A percentile compares a stretch with the other conserved stretches of the same genome.
Evolutionary conservation across 1,284 basidiomycete genomes (phyloP).

Genomic region (Malassezia pachydermatis): DNA sequence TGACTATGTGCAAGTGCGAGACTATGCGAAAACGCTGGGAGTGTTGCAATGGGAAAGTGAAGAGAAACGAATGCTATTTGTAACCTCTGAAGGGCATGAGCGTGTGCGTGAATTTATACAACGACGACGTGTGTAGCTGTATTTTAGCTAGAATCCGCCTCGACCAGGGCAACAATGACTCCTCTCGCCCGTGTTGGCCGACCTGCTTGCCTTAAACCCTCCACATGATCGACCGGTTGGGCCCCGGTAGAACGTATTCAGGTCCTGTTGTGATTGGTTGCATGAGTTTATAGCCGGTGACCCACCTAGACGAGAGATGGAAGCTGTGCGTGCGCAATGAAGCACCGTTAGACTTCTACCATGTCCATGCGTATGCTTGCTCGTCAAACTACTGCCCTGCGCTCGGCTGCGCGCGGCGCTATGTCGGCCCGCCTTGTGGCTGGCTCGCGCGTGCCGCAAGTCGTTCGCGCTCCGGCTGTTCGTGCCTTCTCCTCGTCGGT

Average conservation of each 20-base stretch:
- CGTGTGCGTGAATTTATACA: slow-evolving; percentile 35
- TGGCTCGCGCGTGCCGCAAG: slow-evolving; percentile 1
- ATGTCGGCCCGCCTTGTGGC: neutral
- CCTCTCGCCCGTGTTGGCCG: too few relatives aligned
- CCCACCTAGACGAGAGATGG: too few relatives aligned
- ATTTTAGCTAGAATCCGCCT: too few relatives aligned
- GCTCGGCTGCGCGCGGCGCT: slow-evolving; percentile 3
- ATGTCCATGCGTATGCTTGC: slow-evolving; percentile 9
- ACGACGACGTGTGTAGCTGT: slow-evolving; percentile 18
- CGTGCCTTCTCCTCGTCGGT: slow-evolving; percentile 27
- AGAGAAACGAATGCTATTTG: slow-evolving; percentile 69
- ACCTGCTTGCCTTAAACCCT: too few relatives aligned
- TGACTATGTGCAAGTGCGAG: slow-evolving; percentile 75
- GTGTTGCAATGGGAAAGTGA: slow-evolving; percentile 69
- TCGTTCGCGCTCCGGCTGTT: slow-evolving; percentile 4
- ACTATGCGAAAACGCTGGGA: slow-evolving; percentile 71
- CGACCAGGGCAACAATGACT: too few relatives aligned
- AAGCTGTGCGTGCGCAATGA: too few relatives aligned
- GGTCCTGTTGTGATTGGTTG: too few relatives aligned
- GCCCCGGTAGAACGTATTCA: too few relatives aligned
- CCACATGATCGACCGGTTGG: too few relatives aligned
- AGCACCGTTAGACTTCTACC: too few relatives aligned
- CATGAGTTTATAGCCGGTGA: too few relatives aligned
- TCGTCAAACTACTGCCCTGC: slow-evolving; percentile 2
- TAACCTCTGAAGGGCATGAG: slow-evolving; percentile 58